phyloP scores from a whole-genome alignment of 768 basidiomycete genomes.

The Cystofilobasidium capitatum region DNA sequence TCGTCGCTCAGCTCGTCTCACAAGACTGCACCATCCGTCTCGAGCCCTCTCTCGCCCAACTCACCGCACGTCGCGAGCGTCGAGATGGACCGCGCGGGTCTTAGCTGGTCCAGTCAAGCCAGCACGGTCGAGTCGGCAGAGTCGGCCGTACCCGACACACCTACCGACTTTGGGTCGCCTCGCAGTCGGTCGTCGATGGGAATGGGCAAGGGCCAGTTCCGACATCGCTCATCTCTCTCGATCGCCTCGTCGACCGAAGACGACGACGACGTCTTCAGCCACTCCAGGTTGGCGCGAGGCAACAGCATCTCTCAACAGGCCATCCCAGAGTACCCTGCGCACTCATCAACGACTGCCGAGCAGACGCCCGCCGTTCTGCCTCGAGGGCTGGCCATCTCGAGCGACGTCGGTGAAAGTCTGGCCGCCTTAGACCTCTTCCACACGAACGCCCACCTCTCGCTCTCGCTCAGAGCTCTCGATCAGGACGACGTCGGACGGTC shows the following conservation, averaged over 20 bases:
- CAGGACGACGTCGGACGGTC: too few species aligned
- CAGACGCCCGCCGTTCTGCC: neutral
- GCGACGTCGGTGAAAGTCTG: neutral
- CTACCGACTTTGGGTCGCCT: neutral
- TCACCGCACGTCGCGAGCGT: neutral
- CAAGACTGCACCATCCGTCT: neutral
- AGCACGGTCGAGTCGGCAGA: neutral
- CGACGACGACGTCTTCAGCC: neutral
- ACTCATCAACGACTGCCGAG: neutral
- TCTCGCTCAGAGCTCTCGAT: neutral
- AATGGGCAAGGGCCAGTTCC: neutral
- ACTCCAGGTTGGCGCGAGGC: neutral
- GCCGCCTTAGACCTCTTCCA: neutral
- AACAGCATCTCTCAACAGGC: neutral
- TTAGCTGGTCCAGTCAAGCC: neutral
- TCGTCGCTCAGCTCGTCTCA: neutral
- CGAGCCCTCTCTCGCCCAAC: constrained; percentile 5
- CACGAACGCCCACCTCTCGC: neutral
- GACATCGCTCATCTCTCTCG: neutral
- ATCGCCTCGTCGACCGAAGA: neutral
- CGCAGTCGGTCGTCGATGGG: neutral
- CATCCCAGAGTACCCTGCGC: neutral
- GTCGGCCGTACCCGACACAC: neutral
- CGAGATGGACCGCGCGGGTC: neutral
- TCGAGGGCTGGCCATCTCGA: neutral